Base-by-base conservation (phyloP, 345 rosid genomes). In the Odontarrhena argentea region DNA sequence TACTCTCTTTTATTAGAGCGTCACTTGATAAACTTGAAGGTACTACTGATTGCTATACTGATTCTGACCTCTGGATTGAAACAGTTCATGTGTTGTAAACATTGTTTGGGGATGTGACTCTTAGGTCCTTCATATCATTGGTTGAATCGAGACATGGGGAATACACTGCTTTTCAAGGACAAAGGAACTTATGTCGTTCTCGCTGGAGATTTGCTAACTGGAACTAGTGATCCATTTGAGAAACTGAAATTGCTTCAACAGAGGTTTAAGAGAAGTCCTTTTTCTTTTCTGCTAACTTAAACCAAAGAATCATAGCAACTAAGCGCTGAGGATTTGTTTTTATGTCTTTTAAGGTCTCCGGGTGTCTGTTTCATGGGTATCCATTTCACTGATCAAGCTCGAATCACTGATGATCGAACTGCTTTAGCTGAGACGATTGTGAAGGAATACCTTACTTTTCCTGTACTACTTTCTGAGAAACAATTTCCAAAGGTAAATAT, bases 121-220 rank as follows among this genome's bases (percentile, higher is more conserved):
- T 64, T 76, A 93, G 98, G 96, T 12, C 83, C 77, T 1, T 50
- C 81, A 42, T 87, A 90, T 87, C 78, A 68, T 74, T 93, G 97
- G 98, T 73, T 93, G 63, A 93, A 93, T 78, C 70, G 55, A 53
- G 79, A 35, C 60, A 77, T 68, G 46, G 81, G 67, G 26, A 76
- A 73, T 55, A 74, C 63, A 36, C 71, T 58, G 50, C 65, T 68
- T 77, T 78, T 83, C 34, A 76, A 79, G 62, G 84, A 74, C 28
- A 83, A 72, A 73, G 84, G 82, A 48, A 43, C 79, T 13, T 60
- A 83, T 63, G 68, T 90, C 36, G 75, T 86, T 68, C 77, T 90
- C n/a, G 85, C 78, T 18, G 89, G 89, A 32, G 58, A 77, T 55
- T 79, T 86, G 37, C 63, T 80, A 13, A 76, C 74, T 34, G 69